A percentile compares a stretch with the other conserved stretches of the same genome.
phyloP scores from a whole-genome alignment of 345 rosid species.

The Gossypioides kirkii region DNA sequence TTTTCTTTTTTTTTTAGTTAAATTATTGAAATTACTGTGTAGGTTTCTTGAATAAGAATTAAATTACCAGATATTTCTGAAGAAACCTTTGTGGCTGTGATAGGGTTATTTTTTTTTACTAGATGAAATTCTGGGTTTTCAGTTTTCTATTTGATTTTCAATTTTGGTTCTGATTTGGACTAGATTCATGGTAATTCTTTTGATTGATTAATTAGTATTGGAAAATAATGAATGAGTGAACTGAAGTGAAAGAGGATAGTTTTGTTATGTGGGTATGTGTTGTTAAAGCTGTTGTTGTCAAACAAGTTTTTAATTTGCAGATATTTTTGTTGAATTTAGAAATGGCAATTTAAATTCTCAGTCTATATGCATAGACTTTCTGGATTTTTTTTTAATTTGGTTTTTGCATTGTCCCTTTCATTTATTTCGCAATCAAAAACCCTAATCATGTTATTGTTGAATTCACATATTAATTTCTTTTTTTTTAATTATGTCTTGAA shows the following conservation, averaged over 20 bases:
- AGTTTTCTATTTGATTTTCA: not conserved
- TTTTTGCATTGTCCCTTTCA: constrained; percentile 43
- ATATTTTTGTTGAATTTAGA: constrained; percentile 35
- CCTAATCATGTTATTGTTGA: constrained; percentile 32
- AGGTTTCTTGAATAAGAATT: not conserved
- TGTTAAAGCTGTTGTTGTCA: constrained; percentile 46
- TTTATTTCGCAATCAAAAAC: constrained; percentile 34
- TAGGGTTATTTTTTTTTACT: constrained; percentile 11
- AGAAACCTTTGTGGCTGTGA: not conserved
- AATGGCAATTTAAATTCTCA: constrained; percentile 34
- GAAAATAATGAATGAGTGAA: no score
- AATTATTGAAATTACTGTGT: not conserved
- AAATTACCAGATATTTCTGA: constrained; percentile 6
- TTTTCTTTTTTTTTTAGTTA: not conserved
- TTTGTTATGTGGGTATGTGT: constrained; percentile 39
- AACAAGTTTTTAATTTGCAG: constrained; percentile 20
- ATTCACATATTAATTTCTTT: constrained; percentile 24
- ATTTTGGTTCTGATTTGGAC: not conserved
- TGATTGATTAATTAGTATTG: no score
- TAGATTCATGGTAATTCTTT: not conserved
- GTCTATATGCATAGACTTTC: constrained; percentile 24
- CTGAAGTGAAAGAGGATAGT: constrained; percentile 4
- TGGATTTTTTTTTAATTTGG: constrained; percentile 35
- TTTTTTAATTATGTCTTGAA: constrained; percentile 15
- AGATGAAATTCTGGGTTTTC: not conserved